These are phyloP conservation scores for Phytophthora rubi DNA, from an alignment of 352 stramenopile species.

Conservation along the genomic window DNA sequence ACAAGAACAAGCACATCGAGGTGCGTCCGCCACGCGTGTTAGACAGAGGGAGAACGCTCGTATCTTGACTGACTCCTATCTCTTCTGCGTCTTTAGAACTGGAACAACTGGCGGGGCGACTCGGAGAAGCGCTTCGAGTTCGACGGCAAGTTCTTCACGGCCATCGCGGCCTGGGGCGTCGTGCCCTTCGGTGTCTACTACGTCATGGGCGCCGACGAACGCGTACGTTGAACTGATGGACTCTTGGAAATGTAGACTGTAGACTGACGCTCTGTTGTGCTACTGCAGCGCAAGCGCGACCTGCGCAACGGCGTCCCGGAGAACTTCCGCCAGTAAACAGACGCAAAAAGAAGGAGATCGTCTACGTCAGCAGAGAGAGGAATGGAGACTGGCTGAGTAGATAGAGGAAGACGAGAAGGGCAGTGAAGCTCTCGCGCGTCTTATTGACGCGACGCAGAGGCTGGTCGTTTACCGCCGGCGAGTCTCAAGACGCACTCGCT, in stretches of 20 bases:
- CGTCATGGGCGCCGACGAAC: constrained; percentile 57
- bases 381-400: constrained; percentile 3
- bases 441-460: constrained; percentile 1
- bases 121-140: constrained; percentile 87
- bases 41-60: background rate
- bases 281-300: constrained; percentile 50
- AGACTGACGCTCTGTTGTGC: background rate
- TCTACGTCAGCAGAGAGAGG: background rate
- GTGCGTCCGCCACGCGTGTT: constrained; percentile 24
- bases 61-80: background rate
- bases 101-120: constrained; percentile 88
- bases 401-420: background rate
- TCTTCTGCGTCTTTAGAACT: constrained; percentile 55
- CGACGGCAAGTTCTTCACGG: constrained; percentile 68
- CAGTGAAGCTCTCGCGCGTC: background rate
- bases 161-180: constrained; percentile 57
- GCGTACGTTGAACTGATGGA: constrained; percentile 49
- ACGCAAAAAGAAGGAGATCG: constrained; percentile 13
- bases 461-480: background rate
- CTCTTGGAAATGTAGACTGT: background rate
- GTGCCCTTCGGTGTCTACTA: constrained; percentile 74
- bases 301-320: constrained; percentile 52
- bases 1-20: constrained; percentile 89
- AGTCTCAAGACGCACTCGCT: constrained; percentile 11
- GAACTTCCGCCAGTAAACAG: constrained; percentile 71